phyloP scores from a whole-genome alignment of 805 yeast genomes.

The Ogataea polymorpha region DNA sequence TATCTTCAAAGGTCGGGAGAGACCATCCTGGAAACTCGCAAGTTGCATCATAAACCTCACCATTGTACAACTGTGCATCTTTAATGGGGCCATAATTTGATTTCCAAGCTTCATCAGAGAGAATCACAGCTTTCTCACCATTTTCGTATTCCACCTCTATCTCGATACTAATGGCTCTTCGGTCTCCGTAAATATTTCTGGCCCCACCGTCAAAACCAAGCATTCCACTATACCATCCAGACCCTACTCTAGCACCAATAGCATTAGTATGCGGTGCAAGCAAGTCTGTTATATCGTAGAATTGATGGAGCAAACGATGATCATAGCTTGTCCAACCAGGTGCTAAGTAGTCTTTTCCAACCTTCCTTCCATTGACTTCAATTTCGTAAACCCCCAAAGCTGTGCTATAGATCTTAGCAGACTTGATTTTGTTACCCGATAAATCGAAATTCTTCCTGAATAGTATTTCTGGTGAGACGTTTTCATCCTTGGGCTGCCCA shows the following conservation, averaged over 20 bases:
- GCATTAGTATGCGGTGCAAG: slow-evolving; percentile 14
- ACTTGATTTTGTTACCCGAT: slow-evolving; percentile 1
- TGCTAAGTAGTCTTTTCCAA: slow-evolving; percentile 21
- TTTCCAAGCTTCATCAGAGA: slow-evolving; percentile 22
- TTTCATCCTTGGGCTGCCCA: slow-evolving; percentile 7
- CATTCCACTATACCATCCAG: slow-evolving; percentile 28
- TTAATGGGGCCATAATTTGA: slow-evolving; percentile 20
- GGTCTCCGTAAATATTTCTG: slow-evolving; percentile 22
- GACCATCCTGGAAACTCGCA: slow-evolving; percentile 20
- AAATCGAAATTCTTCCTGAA: slow-evolving; percentile 8
- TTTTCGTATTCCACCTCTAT: slow-evolving; percentile 18
- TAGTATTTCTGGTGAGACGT: slow-evolving; percentile 10
- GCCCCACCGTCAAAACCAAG: slow-evolving; percentile 27
- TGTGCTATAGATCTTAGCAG: slow-evolving; percentile 20
- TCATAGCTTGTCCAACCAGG: slow-evolving; percentile 30
- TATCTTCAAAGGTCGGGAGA: slow-evolving; percentile 2
- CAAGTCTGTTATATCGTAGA: slow-evolving; percentile 19
- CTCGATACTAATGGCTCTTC: slow-evolving; percentile 19
- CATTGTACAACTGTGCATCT: slow-evolving; percentile 24
- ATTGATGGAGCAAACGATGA: slow-evolving; percentile 22
- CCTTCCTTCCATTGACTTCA: slow-evolving; percentile 22
- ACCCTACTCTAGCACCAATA: slow-evolving; percentile 22
- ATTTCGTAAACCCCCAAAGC: slow-evolving; percentile 25
- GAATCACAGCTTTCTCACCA: slow-evolving; percentile 10
- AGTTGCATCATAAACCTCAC: slow-evolving; percentile 27